Percentiles rank a stretch among this genome's conserved stretches.
These are phyloP conservation scores for Bipolaris sorokiniana DNA, from an alignment of 2,329 filamentous ascomycete species.

Conservation along the genomic window DNA sequence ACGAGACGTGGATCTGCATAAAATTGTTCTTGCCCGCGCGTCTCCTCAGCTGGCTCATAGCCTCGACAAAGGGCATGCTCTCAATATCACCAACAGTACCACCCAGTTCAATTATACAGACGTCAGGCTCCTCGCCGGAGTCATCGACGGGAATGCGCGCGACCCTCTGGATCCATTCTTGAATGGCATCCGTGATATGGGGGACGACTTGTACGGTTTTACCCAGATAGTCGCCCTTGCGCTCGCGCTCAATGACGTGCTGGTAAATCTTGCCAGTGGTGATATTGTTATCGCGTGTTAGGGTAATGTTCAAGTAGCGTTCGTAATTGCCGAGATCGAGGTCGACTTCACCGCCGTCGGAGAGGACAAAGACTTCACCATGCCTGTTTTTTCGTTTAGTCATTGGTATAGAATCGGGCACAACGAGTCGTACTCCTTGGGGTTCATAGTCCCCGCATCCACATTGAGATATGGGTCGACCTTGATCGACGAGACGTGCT, in stretches of 20 bases:
- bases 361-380: slow-evolving; percentile 87
- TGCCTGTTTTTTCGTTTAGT: slow-evolving; percentile 60
- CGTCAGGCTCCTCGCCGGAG: slow-evolving; percentile 80
- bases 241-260: slow-evolving; percentile 79
- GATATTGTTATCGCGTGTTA: slow-evolving; percentile 91
- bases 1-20: slow-evolving; percentile 85
- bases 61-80: slow-evolving; percentile 86
- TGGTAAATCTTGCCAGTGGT: slow-evolving; percentile 97
- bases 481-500: slow-evolving; percentile 70
- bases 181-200: slow-evolving; percentile 88
- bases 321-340: slow-evolving; percentile 79
- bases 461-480: slow-evolving; percentile 78
- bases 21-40: slow-evolving; percentile 80
- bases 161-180: slow-evolving; percentile 90
- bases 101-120: slow-evolving; percentile 81
- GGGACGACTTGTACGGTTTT: slow-evolving; percentile 90
- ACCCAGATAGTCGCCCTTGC: slow-evolving; percentile 80
- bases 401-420: background rate
- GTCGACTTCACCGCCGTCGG: slow-evolving; percentile 80
- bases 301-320: slow-evolving; percentile 79
- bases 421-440: slow-evolving; percentile 61
- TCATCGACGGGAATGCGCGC: slow-evolving; percentile 86
- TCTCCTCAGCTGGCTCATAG: slow-evolving; percentile 77
- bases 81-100: slow-evolving; percentile 83
- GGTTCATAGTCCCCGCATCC: slow-evolving; percentile 75